A percentile compares a stretch with the other conserved stretches of the same genome.
phyloP scores from a whole-genome alignment of 1,139 yeast species.

The Diutina sp. region DNA sequence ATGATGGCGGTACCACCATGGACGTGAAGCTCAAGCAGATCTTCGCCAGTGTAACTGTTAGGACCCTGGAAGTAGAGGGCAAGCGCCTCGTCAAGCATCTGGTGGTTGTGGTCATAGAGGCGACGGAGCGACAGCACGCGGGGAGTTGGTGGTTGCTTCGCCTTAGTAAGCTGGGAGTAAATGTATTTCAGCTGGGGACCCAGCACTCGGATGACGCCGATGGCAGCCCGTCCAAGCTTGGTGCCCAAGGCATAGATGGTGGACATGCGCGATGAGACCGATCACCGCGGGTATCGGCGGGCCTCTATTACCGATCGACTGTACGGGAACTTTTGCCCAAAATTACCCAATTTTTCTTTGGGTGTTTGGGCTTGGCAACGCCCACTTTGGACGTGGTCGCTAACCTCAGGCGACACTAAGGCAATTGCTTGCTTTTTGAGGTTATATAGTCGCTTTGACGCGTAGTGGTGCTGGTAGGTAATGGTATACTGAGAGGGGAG shows the following conservation, averaged over 20 bases:
- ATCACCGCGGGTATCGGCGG: not conserved
- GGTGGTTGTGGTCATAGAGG: constrained; percentile 27
- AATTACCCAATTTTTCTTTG: too few species aligned
- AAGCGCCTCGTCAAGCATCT: constrained; percentile 64
- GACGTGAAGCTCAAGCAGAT: constrained; percentile 69
- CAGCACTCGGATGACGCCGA: constrained; percentile 74
- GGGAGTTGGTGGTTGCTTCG: constrained; percentile 26
- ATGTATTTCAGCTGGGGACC: constrained; percentile 50
- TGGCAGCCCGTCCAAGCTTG: constrained; percentile 68
- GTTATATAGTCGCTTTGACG: not conserved
- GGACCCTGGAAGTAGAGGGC: constrained; percentile 62
- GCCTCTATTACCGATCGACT: not conserved
- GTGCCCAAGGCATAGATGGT: constrained; percentile 91
- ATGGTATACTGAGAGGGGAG: too few species aligned
- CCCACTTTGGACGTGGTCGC: not conserved
- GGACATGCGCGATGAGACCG: constrained; percentile 11
- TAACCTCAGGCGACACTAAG: not conserved
- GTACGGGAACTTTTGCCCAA: not conserved
- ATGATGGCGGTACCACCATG: constrained; percentile 93
- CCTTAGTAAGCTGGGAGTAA: constrained; percentile 32
- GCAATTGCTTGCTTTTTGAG: not conserved
- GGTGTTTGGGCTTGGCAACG: not conserved
- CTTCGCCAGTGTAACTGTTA: constrained; percentile 88
- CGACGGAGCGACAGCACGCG: constrained; percentile 46
- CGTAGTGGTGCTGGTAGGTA: too few species aligned